Base-by-base conservation (phyloP, 352 stramenopile genomes). In the Globisporangium viniferum region DNA sequence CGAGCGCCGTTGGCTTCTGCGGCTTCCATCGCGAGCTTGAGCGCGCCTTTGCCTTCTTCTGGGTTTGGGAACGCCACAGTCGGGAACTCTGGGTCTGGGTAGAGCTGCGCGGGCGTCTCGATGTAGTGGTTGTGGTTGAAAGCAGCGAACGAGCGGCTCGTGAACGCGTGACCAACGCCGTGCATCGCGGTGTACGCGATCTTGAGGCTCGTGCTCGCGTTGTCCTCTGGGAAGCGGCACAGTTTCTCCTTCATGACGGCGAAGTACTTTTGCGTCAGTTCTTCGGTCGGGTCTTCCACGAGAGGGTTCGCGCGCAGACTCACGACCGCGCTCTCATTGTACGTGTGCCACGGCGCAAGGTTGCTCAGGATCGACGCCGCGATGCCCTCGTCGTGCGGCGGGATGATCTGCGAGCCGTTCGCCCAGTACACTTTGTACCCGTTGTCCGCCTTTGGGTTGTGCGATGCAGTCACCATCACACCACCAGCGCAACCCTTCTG, bases 171-270 rank as follows among this genome's bases (percentile, higher is more conserved):
- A 24, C 97, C 97, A 39, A 99, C 94, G 60, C 98, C 98, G 79
- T 99, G 98, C 97, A 99, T 99, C 60, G 98, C 97, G 9, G 96
- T 98, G 75, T 99, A 99, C 10, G 89, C 89, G 75, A 99, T 77
- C 72, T 91, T 96, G 51, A 92, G 76, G 41, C 66, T 59, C 35
- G 84, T 77, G 35, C 39, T 74, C 18, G 72, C 62, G 64, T 97
- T 96, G 68, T 87, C 78, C 27, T 81, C 71, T 1, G 81, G 75
- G 65, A 87, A 93, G 58, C 88, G 83, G 60, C 84, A 95, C 36
- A 95, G 71, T 0, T 69, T 69, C 35, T 73, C 67, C 49, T 77
- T 63, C 44, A 93, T 76, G 12, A 68, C 66, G 22, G 73, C 72
- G 59, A 95, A 96, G 78, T 97, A 97, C 44, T 64, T 44, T n/a